phyloP scores from a whole-genome alignment of 768 basidiomycete species.

The Auriscalpium orientale region DNA sequence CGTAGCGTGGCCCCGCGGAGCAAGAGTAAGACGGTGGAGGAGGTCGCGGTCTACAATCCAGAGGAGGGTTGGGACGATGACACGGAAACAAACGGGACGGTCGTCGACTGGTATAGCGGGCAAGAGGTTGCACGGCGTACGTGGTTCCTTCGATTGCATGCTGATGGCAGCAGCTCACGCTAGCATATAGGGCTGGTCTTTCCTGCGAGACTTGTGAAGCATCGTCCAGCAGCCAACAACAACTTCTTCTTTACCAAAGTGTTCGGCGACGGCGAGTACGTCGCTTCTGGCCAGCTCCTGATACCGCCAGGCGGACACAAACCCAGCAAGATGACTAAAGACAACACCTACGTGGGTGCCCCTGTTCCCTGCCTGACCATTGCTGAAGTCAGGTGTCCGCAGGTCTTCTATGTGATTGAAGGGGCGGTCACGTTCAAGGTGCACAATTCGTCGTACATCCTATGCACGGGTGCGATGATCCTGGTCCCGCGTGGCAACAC shows the following conservation, averaged over 20 bases:
- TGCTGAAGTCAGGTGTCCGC: background rate
- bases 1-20: slow-evolving; percentile 29
- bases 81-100: slow-evolving; percentile 57
- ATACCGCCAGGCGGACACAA: slow-evolving; percentile 79
- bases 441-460: slow-evolving; percentile 68
- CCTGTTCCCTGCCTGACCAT: slow-evolving; percentile 19
- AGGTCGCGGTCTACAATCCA: slow-evolving; percentile 27
- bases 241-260: slow-evolving; percentile 87
- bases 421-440: slow-evolving; percentile 85
- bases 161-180: background rate
- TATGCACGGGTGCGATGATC: slow-evolving; percentile 81
- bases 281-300: slow-evolving; percentile 82
- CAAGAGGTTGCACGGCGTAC: slow-evolving; percentile 65
- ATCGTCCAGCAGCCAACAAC: slow-evolving; percentile 49
- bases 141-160: slow-evolving; percentile 23
- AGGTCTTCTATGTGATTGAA: slow-evolving; percentile 78
- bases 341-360: slow-evolving; percentile 81
- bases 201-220: slow-evolving; percentile 60
- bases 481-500: slow-evolving; percentile 92
- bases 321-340: slow-evolving; percentile 81
- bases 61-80: slow-evolving; percentile 82
- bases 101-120: slow-evolving; percentile 57
- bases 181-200: slow-evolving; percentile 64
- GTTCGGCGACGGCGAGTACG: slow-evolving; percentile 84
- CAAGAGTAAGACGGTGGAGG: slow-evolving; percentile 40